These are phyloP conservation scores for Luzula sylvatica DNA, from an alignment of 176 grass and related monocot genomes.

Conservation along the genomic window DNA sequence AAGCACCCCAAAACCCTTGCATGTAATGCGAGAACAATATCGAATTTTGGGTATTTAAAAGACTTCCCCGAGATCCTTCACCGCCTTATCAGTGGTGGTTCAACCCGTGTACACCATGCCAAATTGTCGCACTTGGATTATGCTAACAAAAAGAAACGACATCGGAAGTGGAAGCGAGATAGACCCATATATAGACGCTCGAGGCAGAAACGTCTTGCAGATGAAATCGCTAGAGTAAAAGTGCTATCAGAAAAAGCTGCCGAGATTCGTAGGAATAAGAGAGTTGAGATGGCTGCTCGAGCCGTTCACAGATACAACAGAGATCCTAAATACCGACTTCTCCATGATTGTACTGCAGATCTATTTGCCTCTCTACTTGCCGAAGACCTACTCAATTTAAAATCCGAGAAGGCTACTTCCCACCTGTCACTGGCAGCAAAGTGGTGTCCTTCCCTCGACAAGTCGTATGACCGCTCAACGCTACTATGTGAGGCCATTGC, in stretches of 20 bases:
- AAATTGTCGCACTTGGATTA: too few species aligned
- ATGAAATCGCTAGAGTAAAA: too few species aligned
- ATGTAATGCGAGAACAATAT: conserved; percentile 16
- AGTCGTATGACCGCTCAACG: conserved; percentile 30
- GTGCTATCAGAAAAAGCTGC: too few species aligned
- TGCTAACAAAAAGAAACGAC: too few species aligned
- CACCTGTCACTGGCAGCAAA: conserved; percentile 28
- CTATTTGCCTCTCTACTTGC: conserved; percentile 22
- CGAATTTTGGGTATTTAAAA: conserved; percentile 40
- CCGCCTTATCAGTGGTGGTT: conserved; percentile 28
- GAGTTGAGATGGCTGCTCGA: too few species aligned
- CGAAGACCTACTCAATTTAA: conserved; percentile 20
- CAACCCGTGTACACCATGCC: too few species aligned
- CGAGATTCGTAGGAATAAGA: too few species aligned
- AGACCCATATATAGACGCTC: too few species aligned
- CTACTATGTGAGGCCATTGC: conserved; percentile 45
- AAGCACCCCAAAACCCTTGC: conserved; percentile 36
- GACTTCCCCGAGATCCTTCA: conserved; percentile 41
- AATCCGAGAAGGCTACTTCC: background rate
- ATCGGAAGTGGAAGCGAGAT: too few species aligned
- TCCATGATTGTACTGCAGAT: conserved; percentile 25
- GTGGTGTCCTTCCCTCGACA: conserved; percentile 31
- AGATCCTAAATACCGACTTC: conserved; percentile 25
- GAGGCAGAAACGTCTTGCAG: too few species aligned
- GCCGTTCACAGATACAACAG: background rate